Evolutionary conservation across 148 eudicot species (phyloP), one percentile per base, ranked within the genome.

Genomic region (Rheum nobile): DNA sequence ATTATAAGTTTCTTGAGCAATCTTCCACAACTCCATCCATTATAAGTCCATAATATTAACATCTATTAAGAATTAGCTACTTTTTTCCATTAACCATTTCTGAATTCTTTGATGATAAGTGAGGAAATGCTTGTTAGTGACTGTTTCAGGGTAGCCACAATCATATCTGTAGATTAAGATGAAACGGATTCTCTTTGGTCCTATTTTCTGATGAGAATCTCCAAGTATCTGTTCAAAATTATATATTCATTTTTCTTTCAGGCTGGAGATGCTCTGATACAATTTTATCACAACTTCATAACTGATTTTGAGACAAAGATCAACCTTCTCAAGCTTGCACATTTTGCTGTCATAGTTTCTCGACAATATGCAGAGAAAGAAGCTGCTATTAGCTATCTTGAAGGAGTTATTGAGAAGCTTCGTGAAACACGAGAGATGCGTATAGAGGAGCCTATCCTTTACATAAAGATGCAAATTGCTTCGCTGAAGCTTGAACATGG

Each of bases 291-390:
- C 77, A 91, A 95, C 80, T 95, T 95, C 87, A 95, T 95, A 81
- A 84, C 90, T 3, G 97, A 95, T 46, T 95, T 95, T 75, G 98
- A 95, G 88, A 91, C 96, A 28, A 95, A 95, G 83, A 91, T 95
- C 83, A 95, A 95, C 81, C 98, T 90, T 76, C 97, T 95, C 50
- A 95, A 95, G 96, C 97, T 95, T 78, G 97, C 98, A 4, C 98
- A 95, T 84, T 95, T 95, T 79, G 93, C 92, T 72, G 98, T 90
- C 75, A 90, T 91, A 67, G 93, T 95, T 67, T 95, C 98, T 55
- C 86, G 96, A 21, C 91, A 85, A 71, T 91, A 95, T 85, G 76
- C 86, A 1, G 96, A 90, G 85, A 91, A 90, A 85, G 97, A 87
- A 75, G 96, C 93, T 71, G 96, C 96, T n/a, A 83, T 90, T 73